These are phyloP conservation scores for Suillus hirtellus DNA, from an alignment of 768 basidiomycete species.

Conservation along the genomic window DNA sequence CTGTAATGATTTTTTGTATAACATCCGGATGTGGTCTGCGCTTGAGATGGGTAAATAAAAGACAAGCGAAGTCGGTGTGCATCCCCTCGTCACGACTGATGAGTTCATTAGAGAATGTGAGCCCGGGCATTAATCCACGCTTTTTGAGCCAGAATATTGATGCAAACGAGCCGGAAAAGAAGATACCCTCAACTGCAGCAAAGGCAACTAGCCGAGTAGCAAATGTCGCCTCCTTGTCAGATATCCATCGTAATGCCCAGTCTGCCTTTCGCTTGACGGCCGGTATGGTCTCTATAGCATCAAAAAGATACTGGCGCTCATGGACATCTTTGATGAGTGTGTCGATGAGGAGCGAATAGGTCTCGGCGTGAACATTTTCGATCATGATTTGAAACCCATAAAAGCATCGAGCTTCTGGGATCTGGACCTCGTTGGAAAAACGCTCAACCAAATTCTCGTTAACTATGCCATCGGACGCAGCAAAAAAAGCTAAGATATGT, in stretches of 20 bases:
- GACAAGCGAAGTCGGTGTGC: conserved; percentile 95
- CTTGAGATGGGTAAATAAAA: conserved; percentile 81
- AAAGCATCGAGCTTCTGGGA: conserved; percentile 91
- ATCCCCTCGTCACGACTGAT: conserved; percentile 96
- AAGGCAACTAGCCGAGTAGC: conserved; percentile 91
- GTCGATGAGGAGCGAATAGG: conserved; percentile 94
- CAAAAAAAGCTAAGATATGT: conserved; percentile 94
- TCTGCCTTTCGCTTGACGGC: conserved; percentile 91
- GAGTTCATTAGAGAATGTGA: conserved; percentile 95
- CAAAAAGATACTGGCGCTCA: conserved; percentile 81
- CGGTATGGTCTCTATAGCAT: conserved; percentile 92
- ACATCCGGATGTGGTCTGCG: conserved; percentile 80
- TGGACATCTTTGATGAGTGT: conserved; percentile 85
- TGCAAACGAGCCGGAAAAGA: conserved; percentile 94
- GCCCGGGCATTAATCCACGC: conserved; percentile 94
- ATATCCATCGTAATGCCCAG: conserved; percentile 94
- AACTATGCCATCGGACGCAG: conserved; percentile 93
- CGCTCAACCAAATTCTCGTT: conserved; percentile 96
- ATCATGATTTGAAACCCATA: conserved; percentile 99
- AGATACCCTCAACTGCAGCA: conserved; percentile 94
- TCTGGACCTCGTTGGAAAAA: conserved; percentile 90
- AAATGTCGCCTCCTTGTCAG: conserved; percentile 76
- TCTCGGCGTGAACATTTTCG: conserved; percentile 97
- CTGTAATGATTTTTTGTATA: conserved; percentile 67
- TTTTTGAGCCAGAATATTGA: conserved; percentile 98